Evolutionary conservation across 306 rosid species (phyloP).

Genomic region (Cucumis sativus): Cucumber_9930_V3 NC_026656.2:23314001-23314500

Average conservation of each 20-base stretch:
- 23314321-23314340: background rate
- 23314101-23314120: background rate
- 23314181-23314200: background rate
- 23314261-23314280: background rate
- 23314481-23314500: no score
- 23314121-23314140: background rate
- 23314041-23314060: background rate
- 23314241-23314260: background rate
- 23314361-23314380: background rate
- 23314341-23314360: background rate
- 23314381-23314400: background rate
- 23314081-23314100: background rate
- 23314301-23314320: conserved; percentile 16
- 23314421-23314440: background rate
- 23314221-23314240: background rate
- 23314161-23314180: background rate
- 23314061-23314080: background rate
- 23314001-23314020: background rate
- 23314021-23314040: background rate
- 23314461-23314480: no score
- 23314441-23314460: background rate
- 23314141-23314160: background rate
- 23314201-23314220: background rate
- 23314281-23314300: conserved; percentile 11
- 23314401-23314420: background rate